Percentiles rank a stretch among this genome's conserved stretches.
Conservation (phyloP, 1,139 yeast species). For the Wickerhamiella pararugosa region DNA sequence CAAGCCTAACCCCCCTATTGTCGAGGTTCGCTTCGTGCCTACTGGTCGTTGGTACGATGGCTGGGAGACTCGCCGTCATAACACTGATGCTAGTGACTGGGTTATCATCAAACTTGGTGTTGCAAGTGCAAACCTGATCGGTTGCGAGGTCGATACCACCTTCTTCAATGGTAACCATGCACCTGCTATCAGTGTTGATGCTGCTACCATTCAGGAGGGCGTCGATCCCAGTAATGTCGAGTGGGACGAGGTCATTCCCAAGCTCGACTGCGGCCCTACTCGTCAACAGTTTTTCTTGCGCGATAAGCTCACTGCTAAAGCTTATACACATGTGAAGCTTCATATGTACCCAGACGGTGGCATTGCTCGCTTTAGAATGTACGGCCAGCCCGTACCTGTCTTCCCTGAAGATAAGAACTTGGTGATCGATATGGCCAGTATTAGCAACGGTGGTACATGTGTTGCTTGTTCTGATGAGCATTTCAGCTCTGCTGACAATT, state of each 20-base stretch:
- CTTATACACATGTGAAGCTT: conserved; percentile 66
- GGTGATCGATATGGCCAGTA: conserved; percentile 63
- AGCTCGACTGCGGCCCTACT: conserved; percentile 73
- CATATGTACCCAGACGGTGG: conserved; percentile 95
- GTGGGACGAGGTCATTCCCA: conserved; percentile 61
- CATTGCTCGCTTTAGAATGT: conserved; percentile 81
- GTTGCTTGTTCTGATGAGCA: conserved; percentile 76
- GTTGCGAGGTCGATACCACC: conserved; percentile 84
- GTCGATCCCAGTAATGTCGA: conserved; percentile 24
- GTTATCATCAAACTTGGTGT: conserved; percentile 75
- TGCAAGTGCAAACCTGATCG: conserved; percentile 60
- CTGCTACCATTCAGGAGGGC: conserved; percentile 29
- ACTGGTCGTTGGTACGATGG: conserved; percentile 98
- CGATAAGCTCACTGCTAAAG: conserved; percentile 37
- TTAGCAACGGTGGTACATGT: conserved; percentile 79
- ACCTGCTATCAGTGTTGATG: conserved; percentile 78
- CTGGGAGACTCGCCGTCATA: conserved; percentile 95
- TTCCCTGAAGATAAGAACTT: conserved; percentile 34
- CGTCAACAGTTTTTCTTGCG: conserved; percentile 72
- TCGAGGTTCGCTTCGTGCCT: conserved; percentile 69
- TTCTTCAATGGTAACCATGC: conserved; percentile 93
- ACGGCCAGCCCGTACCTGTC: conserved; percentile 64
- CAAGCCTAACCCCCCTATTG: conserved; percentile 61
- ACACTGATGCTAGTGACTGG: conserved; percentile 71
- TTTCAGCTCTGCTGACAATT: conserved; percentile 79